Conservation (phyloP, 495 filamentous ascomycete species). For the Staphylotrichum longicolle region DNA sequence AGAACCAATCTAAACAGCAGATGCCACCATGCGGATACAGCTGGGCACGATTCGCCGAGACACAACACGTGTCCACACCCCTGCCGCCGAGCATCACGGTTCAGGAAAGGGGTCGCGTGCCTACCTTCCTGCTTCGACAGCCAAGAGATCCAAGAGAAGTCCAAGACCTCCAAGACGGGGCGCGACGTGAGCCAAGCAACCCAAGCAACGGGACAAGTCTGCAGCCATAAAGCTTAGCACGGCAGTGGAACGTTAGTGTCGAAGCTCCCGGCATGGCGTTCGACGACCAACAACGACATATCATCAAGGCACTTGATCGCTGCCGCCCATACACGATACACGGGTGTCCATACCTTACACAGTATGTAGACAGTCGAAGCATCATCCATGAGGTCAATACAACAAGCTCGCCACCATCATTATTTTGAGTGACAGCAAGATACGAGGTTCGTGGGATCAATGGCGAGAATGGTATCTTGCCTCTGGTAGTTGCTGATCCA, state of each 20-base stretch:
- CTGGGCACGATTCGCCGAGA: background rate
- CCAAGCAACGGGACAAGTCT: conserved; percentile 1
- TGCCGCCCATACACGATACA: too few relatives aligned
- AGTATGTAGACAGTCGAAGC: too few relatives aligned
- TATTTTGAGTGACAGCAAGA: too few relatives aligned
- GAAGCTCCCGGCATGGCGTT: background rate
- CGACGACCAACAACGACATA: too few relatives aligned
- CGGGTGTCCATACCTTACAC: too few relatives aligned
- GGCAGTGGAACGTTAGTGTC: background rate
- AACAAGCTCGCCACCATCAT: too few relatives aligned
- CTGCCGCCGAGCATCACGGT: background rate
- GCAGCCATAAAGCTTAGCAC: conserved; percentile 7
- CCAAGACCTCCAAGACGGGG: conserved; percentile 3
- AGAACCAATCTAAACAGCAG: background rate
- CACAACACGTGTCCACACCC: background rate
- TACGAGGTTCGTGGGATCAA: too few relatives aligned
- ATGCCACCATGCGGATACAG: background rate
- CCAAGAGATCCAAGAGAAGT: conserved; percentile 18
- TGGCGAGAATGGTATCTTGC: too few relatives aligned
- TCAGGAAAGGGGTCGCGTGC: conserved; percentile 15
- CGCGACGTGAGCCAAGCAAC: conserved; percentile 9
- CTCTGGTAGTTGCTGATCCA: too few relatives aligned
- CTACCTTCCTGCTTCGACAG: conserved; percentile 11
- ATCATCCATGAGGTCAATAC: too few relatives aligned
- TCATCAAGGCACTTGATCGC: too few relatives aligned